A percentile compares a stretch with the other conserved stretches of the same genome.
Conservation (phyloP, 768 basidiomycete genomes). For the Suillus variegatus region DNA sequence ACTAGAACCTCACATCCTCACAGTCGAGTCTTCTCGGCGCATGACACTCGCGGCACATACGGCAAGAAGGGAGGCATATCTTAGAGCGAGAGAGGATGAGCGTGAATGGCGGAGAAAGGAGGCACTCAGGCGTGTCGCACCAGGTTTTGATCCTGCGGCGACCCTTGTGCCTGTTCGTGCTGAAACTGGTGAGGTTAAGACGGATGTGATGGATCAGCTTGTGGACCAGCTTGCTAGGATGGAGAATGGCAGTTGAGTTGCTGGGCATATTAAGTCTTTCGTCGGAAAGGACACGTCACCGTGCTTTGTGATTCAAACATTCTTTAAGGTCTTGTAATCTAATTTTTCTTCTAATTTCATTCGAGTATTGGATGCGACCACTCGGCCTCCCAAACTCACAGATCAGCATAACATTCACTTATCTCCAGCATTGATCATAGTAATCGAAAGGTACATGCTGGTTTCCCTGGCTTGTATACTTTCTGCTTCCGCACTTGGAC, state of each 20-base stretch:
- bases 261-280: neutral
- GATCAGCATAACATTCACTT: neutral
- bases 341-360: neutral
- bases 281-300: neutral
- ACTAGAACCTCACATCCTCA: conserved; percentile 82
- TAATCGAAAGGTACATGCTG: neutral
- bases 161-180: conserved; percentile 41
- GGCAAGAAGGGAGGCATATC: conserved; percentile 68
- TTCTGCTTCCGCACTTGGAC: neutral
- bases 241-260: conserved; percentile 30
- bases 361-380: neutral
- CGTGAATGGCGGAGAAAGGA: conserved; percentile 65
- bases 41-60: conserved; percentile 64
- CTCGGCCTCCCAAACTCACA: neutral
- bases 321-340: neutral
- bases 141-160: conserved; percentile 71
- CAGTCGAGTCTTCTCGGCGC: conserved; percentile 72
- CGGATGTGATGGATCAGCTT: conserved; percentile 77
- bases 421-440: neutral
- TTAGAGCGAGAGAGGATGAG: conserved; percentile 74
- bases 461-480: neutral
- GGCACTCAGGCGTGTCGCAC: conserved; percentile 75
- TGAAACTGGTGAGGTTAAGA: conserved; percentile 19
- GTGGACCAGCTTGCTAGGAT: conserved; percentile 80
- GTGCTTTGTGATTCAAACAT: neutral